A percentile compares a stretch with the other conserved stretches of the same genome.
Conservation (phyloP, 768 basidiomycete species). For the Xerocomellus intermedius region DNA sequence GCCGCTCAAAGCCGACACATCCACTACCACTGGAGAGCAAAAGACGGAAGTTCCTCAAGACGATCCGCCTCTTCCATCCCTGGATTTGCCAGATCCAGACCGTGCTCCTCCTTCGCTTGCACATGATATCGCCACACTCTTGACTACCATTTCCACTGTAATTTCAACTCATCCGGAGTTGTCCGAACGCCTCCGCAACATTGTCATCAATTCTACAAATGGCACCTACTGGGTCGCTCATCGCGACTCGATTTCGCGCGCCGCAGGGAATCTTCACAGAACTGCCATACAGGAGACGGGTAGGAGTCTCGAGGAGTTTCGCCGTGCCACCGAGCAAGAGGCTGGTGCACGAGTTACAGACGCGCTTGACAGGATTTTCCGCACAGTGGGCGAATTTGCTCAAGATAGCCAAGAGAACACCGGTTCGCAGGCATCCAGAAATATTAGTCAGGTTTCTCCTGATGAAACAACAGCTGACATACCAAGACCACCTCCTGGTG, state of each 20-base stretch:
- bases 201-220: constrained; percentile 57
- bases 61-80: constrained; percentile 52
- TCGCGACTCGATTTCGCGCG: constrained; percentile 55
- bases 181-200: constrained; percentile 62
- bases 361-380: constrained; percentile 58
- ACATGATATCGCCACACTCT: constrained; percentile 61
- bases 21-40: constrained; percentile 9
- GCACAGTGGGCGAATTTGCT: constrained; percentile 44
- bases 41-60: constrained; percentile 21
- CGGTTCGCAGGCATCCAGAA: constrained; percentile 1
- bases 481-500: constrained; percentile 5
- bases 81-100: constrained; percentile 34
- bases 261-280: constrained; percentile 53
- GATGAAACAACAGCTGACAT: constrained; percentile 1
- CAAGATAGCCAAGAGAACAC: constrained; percentile 17
- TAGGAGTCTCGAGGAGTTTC: constrained; percentile 43
- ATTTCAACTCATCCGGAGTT: constrained; percentile 69
- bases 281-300: constrained; percentile 39
- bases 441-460: neutral
- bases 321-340: constrained; percentile 56
- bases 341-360: constrained; percentile 64
- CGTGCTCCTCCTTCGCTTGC: constrained; percentile 47
- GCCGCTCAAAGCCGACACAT: constrained; percentile 14
- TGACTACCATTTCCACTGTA: constrained; percentile 54
- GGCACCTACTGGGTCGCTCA: constrained; percentile 72